Percentiles rank a stretch among this genome's conserved stretches.
These are phyloP conservation scores for Fusarium guadeloupense DNA, from an alignment of 2,329 filamentous ascomycete genomes.

Conservation along the genomic window DNA sequence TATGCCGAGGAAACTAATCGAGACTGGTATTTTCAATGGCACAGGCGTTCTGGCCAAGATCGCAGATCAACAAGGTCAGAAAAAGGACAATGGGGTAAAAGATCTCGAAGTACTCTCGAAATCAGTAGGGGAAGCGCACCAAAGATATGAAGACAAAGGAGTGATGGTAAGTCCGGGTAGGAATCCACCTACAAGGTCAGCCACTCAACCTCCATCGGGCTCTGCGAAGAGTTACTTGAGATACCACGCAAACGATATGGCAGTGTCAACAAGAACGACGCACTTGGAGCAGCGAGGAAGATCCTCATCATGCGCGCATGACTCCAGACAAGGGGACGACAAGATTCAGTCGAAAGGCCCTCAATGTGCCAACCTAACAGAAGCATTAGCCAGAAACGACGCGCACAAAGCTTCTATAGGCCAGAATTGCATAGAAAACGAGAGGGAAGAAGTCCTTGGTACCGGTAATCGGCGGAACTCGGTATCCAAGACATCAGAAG, in stretches of 20 bases:
- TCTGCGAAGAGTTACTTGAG: neutral
- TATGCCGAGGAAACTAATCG: slow-evolving; percentile 20
- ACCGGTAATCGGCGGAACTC: neutral
- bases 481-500: slow-evolving; percentile 1
- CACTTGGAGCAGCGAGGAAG: neutral
- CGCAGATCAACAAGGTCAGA: neutral
- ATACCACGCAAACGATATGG: neutral
- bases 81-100: neutral
- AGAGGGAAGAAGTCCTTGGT: neutral
- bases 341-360: too few relatives aligned
- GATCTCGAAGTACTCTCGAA: neutral
- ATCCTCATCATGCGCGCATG: neutral
- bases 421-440: neutral
- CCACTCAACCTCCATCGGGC: neutral
- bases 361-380: neutral
- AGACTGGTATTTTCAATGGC: slow-evolving; percentile 34
- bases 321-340: neutral
- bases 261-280: neutral
- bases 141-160: slow-evolving; percentile 34
- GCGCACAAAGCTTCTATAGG: neutral
- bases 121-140: neutral
- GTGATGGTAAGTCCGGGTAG: slow-evolving; percentile 25
- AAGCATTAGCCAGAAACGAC: neutral
- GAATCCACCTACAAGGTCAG: neutral
- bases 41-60: slow-evolving; percentile 7